A percentile compares a stretch with the other conserved stretches of the same genome.
Evolutionary conservation across 495 filamentous ascomycete genomes (phyloP).

Genomic region (Chlorociboria aeruginascens): DNA sequence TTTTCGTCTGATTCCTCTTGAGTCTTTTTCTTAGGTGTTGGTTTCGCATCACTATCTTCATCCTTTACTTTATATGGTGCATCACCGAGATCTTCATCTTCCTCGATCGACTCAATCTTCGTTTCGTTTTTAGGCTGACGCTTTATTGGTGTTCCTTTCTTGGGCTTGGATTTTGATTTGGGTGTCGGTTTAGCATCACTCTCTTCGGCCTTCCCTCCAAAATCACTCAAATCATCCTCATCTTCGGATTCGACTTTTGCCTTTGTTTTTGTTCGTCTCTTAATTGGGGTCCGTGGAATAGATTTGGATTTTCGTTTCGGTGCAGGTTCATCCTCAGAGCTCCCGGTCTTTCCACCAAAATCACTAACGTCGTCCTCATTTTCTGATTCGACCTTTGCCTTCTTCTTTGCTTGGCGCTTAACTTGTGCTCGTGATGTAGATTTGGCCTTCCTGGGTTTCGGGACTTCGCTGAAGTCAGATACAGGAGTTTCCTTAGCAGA

Average conservation of each 20-base stretch:
- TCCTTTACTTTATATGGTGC: slow-evolving; percentile 10
- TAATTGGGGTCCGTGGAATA: slow-evolving; percentile 8
- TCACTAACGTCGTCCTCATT: slow-evolving; percentile 6
- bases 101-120: slow-evolving; percentile 4
- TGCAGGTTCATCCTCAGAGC: background rate
- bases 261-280: slow-evolving; percentile 3
- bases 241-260: slow-evolving; percentile 4
- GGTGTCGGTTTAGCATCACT: background rate
- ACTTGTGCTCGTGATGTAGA: slow-evolving; percentile 5
- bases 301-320: background rate
- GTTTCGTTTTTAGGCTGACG: slow-evolving; percentile 1
- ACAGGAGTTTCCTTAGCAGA: slow-evolving; percentile 10
- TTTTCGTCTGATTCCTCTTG: slow-evolving; percentile 16
- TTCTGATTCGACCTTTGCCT: slow-evolving; percentile 1
- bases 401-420: slow-evolving; percentile 7
- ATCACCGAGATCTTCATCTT: slow-evolving; percentile 4
- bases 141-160: slow-evolving; percentile 10
- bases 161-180: background rate
- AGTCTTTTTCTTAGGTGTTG: slow-evolving; percentile 12
- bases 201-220: background rate
- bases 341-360: background rate
- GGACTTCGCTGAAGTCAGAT: slow-evolving; percentile 12
- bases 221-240: background rate
- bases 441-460: slow-evolving; percentile 20
- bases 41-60: background rate